Conservation (phyloP, 1,284 basidiomycete genomes). For the Phaffia rhodozyma region DNA sequence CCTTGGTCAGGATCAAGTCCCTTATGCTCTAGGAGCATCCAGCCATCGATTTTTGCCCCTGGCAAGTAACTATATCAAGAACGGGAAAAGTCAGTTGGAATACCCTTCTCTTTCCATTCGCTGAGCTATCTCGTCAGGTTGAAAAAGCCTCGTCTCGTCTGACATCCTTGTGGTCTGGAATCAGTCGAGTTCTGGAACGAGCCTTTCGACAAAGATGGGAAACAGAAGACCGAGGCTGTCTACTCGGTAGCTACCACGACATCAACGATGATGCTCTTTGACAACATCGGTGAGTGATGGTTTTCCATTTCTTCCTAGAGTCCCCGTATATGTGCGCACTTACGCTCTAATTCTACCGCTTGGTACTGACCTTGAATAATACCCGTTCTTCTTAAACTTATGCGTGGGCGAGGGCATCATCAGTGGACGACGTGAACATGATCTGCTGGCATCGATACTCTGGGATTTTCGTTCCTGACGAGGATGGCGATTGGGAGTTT, state of each 20-base stretch:
- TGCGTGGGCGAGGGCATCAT: no score
- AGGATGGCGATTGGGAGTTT: constrained; percentile 46
- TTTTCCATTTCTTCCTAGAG: background rate
- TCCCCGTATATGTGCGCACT: background rate
- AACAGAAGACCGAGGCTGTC: background rate
- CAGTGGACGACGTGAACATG: background rate
- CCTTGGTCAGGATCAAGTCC: background rate
- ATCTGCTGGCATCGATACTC: constrained; percentile 3
- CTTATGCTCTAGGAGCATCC: no score
- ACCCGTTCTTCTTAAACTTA: background rate
- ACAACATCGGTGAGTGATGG: constrained; percentile 1
- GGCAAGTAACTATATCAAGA: no score
- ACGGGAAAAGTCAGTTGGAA: no score
- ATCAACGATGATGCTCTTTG: constrained; percentile 8
- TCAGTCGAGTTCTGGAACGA: background rate
- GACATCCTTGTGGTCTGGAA: background rate
- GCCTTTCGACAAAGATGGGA: constrained; percentile 2
- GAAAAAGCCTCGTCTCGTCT: background rate
- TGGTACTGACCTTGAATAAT: background rate
- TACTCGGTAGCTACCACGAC: background rate
- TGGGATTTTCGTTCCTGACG: constrained; percentile 22
- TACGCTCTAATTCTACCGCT: background rate
- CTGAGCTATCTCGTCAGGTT: constrained; percentile 17
- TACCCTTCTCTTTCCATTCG: no score
- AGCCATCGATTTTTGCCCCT: no score